These are phyloP conservation scores for Coemansia biformis DNA, from an alignment of 192 early-diverging fungal genomes.

Conservation along the genomic window DNA sequence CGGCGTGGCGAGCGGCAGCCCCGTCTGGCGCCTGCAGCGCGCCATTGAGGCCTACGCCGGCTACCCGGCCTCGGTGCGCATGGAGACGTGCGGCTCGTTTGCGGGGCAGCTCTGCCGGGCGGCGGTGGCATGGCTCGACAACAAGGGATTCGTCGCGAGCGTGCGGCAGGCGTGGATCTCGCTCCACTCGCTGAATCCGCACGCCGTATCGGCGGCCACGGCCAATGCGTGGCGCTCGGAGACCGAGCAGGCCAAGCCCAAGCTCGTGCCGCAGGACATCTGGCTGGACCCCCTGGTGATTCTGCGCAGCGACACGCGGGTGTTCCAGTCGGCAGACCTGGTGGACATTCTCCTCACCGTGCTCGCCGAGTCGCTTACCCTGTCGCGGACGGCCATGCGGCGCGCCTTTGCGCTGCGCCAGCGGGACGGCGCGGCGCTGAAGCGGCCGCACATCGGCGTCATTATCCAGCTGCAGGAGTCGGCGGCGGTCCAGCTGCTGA, in stretches of 20 bases:
- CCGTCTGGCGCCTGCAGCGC: slow-evolving; percentile 3
- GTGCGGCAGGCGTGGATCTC: slow-evolving; percentile 38
- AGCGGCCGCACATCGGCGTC: slow-evolving; percentile 43
- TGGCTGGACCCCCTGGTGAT: slow-evolving; percentile 56
- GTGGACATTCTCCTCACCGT: slow-evolving; percentile 32
- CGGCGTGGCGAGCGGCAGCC: too few relatives aligned
- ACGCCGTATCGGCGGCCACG: slow-evolving; percentile 28
- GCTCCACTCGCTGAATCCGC: slow-evolving; percentile 32
- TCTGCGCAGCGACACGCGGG: slow-evolving; percentile 51
- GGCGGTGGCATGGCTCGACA: slow-evolving; percentile 5
- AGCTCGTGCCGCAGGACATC: slow-evolving; percentile 37
- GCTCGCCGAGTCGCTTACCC: slow-evolving; percentile 41
- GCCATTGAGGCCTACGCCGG: slow-evolving; percentile 14
- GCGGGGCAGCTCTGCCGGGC: slow-evolving; percentile 18
- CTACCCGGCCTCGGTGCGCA: slow-evolving; percentile 28
- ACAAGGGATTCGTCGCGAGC: slow-evolving; percentile 17
- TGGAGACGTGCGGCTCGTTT: slow-evolving; percentile 25
- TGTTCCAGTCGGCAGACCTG: slow-evolving; percentile 51
- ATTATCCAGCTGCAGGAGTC: slow-evolving; percentile 56
- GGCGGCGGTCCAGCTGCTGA: slow-evolving; percentile 51
- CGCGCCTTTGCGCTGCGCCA: slow-evolving; percentile 37
- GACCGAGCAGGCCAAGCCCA: slow-evolving; percentile 25
- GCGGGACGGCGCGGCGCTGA: slow-evolving; percentile 11
- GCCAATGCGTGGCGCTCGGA: slow-evolving; percentile 30
- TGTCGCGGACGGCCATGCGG: slow-evolving; percentile 45